Percentiles rank a stretch among this genome's conserved stretches.
Evolutionary conservation across 495 filamentous ascomycete species (phyloP).

Genomic region (Penicillium arizonense): DNA sequence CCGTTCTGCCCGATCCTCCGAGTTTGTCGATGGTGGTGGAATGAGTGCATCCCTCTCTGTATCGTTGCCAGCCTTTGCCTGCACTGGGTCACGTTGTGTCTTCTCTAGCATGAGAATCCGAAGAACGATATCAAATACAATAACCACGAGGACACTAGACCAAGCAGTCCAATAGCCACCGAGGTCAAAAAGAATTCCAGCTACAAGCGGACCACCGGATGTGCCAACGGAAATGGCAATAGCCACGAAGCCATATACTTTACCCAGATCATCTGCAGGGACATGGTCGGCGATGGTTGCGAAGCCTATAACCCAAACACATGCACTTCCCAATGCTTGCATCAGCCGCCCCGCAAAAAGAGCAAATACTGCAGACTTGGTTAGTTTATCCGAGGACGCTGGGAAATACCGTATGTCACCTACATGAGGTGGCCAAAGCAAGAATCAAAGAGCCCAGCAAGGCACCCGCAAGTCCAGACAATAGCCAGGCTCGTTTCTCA

Average conservation of each 20-base stretch:
- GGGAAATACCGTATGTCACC: slow-evolving; percentile 1
- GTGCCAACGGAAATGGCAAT: slow-evolving; percentile 20
- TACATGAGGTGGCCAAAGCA: not conserved
- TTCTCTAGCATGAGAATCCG: slow-evolving; percentile 28
- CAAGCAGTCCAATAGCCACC: slow-evolving; percentile 30
- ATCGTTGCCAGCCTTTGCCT: not conserved
- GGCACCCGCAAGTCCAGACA: slow-evolving; percentile 12
- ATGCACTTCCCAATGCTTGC: not conserved
- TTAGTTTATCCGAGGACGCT: too few relatives aligned
- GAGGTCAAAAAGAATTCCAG: slow-evolving; percentile 21
- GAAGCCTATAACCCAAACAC: slow-evolving; percentile 21
- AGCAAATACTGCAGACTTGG: slow-evolving; percentile 1
- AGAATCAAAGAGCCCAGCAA: slow-evolving; percentile 2
- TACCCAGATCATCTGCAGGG: slow-evolving; percentile 18
- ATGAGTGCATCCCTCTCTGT: not conserved
- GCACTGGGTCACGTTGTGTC: not conserved
- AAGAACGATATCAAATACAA: slow-evolving; percentile 20
- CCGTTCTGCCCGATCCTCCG: not conserved
- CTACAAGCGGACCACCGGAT: slow-evolving; percentile 19
- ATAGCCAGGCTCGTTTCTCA: slow-evolving; percentile 8
- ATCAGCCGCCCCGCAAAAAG: slow-evolving; percentile 11
- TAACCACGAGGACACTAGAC: slow-evolving; percentile 19
- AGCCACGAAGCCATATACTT: slow-evolving; percentile 15
- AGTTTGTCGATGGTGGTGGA: not conserved
- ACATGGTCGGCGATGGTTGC: slow-evolving; percentile 23